These are phyloP conservation scores for Ogataea thermomethanolica DNA, from an alignment of 805 yeast species.

Conservation along the genomic window DNA sequence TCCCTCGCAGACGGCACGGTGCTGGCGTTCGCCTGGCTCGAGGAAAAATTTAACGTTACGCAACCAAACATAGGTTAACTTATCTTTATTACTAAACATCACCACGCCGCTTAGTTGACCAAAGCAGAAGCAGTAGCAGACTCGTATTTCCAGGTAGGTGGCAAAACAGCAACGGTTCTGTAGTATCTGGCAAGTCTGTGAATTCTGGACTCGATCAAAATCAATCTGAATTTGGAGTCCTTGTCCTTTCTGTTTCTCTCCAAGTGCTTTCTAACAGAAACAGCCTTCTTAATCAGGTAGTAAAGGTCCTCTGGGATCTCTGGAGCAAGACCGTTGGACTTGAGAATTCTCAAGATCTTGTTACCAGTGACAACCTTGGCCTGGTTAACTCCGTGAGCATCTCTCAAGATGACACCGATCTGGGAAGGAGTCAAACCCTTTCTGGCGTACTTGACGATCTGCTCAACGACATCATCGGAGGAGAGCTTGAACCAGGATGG, in stretches of 20 bases:
- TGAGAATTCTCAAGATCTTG: slow-evolving; percentile 98
- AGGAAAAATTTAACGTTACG: slow-evolving; percentile 35
- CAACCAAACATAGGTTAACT: slow-evolving; percentile 12
- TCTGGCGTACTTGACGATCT: slow-evolving; percentile 98
- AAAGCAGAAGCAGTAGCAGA: slow-evolving; percentile 99
- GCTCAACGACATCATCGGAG: slow-evolving; percentile 94
- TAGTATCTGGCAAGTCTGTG: slow-evolving; percentile 99
- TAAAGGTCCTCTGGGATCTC: slow-evolving; percentile 99
- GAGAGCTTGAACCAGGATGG: slow-evolving; percentile 99
- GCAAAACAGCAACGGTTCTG: slow-evolving; percentile 98
- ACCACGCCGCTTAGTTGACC: slow-evolving; percentile 71
- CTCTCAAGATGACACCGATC: slow-evolving; percentile 99
- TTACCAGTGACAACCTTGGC: slow-evolving; percentile 96
- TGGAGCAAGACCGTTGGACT: slow-evolving; percentile 99
- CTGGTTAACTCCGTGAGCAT: slow-evolving; percentile 99
- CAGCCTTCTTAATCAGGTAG: slow-evolving; percentile 99
- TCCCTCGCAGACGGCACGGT: slow-evolving; percentile 39
- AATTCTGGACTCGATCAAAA: slow-evolving; percentile 99
- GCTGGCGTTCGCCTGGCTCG: slow-evolving; percentile 38
- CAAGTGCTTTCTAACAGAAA: slow-evolving; percentile 98
- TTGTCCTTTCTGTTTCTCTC: slow-evolving; percentile 99
- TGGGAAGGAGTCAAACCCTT: slow-evolving; percentile 99
- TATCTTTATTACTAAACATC: slow-evolving; percentile 1
- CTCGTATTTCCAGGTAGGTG: slow-evolving; percentile 99
- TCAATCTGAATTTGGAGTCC: slow-evolving; percentile 99